Base-by-base conservation (phyloP, 208 protist species). In the Trypanosoma cruzi region DNA sequence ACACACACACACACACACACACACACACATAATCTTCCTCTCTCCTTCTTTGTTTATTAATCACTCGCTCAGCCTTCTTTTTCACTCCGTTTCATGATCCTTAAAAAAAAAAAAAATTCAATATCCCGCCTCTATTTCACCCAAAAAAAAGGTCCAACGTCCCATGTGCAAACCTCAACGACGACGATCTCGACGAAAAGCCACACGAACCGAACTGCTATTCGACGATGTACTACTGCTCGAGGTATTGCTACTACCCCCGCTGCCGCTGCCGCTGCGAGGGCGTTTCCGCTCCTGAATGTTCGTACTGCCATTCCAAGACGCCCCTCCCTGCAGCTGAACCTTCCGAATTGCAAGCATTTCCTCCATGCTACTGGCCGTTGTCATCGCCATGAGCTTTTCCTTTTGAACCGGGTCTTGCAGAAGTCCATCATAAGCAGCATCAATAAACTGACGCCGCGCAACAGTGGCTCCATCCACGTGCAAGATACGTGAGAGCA, bases 401-500 rank as follows among this genome's bases (percentile, higher is more conserved):
- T 73, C 77, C 4, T 79, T 64, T 26, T 74, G 22, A 22, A 5
- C 32, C 6, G 61, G 57, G 52, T 82, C 72, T 24, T 66, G 34
- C 48, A 60, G 52, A 18, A 92, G 59, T 0, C 18, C 29, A 24
- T 71, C 73, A 74, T 90, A 91, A 18, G 80, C 75, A 0, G 64
- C 53, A 8, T 67, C 77, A 34, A 95, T 81, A 34, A 73, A 57
- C 64, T 82, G 76, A 18, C 89, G 89, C n/a, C 72, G 72, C 40
- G 69, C 68, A 28, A 89, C 78, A 62, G 64, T 88, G 7, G 74
- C 71, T 11, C 75, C 75, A 64, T 96, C 88, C 11, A 90, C 79
- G 68, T 96, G 90, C 49, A 94, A 64, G 26, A 94, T 87, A 52
- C 90, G 88, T 8, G 90, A 92, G 22, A 96, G 81, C 50, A 96